Evolutionary conservation across 345 rosid species (phyloP).

Genomic region (Durio zibethinus): DNA sequence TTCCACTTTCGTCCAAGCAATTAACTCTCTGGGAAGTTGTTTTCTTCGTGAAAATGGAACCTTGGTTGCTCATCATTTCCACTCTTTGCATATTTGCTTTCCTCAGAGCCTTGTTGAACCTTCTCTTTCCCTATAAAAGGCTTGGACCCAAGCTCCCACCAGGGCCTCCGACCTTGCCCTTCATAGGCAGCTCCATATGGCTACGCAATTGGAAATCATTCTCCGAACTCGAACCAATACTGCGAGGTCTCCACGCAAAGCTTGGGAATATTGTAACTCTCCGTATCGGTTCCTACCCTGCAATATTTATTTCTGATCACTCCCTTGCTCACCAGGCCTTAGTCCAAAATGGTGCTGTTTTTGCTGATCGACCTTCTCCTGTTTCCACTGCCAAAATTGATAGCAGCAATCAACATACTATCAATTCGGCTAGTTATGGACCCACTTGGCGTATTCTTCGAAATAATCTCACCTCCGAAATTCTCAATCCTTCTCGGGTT

Average conservation of each 20-base stretch:
- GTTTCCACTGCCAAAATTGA: constrained; percentile 17
- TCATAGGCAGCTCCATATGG: constrained; percentile 14
- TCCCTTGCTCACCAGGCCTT: constrained; percentile 43
- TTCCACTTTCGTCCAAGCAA: neutral
- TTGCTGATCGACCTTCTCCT: constrained; percentile 34
- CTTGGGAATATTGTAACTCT: constrained; percentile 39
- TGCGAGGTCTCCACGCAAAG: constrained; percentile 23
- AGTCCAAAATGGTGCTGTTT: constrained; percentile 39
- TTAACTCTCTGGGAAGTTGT: neutral
- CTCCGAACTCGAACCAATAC: constrained; percentile 4
- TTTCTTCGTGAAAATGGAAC: constrained; percentile 16
- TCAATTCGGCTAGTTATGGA: constrained; percentile 39
- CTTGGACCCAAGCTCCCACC: constrained; percentile 19
- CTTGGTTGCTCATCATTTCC: constrained; percentile 11
- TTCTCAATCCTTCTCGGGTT: constrained; percentile 37
- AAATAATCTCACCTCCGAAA: constrained; percentile 42
- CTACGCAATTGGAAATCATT: constrained; percentile 4
- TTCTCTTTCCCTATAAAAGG: neutral
- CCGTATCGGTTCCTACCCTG: constrained; percentile 30
- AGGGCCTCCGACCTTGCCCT: constrained; percentile 23
- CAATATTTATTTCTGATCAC: constrained; percentile 36
- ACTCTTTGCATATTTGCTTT: neutral
- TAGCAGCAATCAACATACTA: constrained; percentile 30
- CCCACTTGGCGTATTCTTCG: constrained; percentile 43
- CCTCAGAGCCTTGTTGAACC: constrained; percentile 11